Evolutionary conservation across 2,329 filamentous ascomycete genomes (phyloP).

Genomic region (Aotearoamyces nothofagi): DNA sequence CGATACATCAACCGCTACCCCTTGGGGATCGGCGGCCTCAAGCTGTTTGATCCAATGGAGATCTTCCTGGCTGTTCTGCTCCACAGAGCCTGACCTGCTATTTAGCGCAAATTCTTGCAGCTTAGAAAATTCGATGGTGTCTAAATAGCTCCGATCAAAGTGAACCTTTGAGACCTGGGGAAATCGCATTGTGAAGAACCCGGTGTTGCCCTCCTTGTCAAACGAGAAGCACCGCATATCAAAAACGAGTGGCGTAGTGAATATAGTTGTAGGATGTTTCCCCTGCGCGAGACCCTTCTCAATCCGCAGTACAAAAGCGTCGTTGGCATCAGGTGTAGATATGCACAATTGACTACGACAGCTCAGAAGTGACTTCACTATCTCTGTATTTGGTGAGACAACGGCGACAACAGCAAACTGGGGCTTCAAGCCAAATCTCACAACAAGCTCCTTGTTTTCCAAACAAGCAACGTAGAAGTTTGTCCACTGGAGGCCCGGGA

Average conservation of each 20-base stretch:
- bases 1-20: constrained; percentile 24
- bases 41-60: constrained; percentile 44
- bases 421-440: constrained; percentile 34
- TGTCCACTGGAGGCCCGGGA: constrained; percentile 53
- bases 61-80: constrained; percentile 45
- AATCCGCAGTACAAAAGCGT: constrained; percentile 30
- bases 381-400: constrained; percentile 36
- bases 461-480: constrained; percentile 70
- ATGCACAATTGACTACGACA: constrained; percentile 27
- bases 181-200: constrained; percentile 64
- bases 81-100: too few species aligned
- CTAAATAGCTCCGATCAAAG: constrained; percentile 53
- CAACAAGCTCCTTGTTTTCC: constrained; percentile 46
- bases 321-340: constrained; percentile 20
- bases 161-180: constrained; percentile 65
- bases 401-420: constrained; percentile 52
- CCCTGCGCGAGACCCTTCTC: constrained; percentile 27
- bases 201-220: constrained; percentile 52
- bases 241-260: constrained; percentile 58
- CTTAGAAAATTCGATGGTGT: constrained; percentile 53
- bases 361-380: constrained; percentile 35
- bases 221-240: constrained; percentile 73
- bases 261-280: constrained; percentile 34
- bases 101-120: constrained; percentile 46
- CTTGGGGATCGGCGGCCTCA: constrained; percentile 35